Conservation (phyloP, 2,329 filamentous ascomycete genomes). For the Dendrostoma leiphaemia region DNA sequence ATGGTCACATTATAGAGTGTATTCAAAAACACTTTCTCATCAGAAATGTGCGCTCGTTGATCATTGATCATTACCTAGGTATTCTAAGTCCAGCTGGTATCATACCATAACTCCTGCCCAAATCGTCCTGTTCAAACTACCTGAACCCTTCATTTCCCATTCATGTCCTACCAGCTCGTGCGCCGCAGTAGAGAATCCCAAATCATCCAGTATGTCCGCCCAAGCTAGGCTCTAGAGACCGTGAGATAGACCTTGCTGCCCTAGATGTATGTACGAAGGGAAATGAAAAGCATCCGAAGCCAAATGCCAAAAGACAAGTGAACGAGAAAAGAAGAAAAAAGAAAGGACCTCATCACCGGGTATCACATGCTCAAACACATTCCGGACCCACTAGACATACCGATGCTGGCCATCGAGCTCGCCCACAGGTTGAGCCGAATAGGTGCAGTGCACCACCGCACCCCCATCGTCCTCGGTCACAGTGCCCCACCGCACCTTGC, state of each 20-base stretch:
- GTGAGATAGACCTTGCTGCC: too few species aligned
- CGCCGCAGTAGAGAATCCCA: not conserved
- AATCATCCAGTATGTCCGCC: not conserved
- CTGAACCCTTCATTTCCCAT: not conserved
- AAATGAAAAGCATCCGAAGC: constrained; percentile 5
- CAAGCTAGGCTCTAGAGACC: not conserved
- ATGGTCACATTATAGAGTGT: not conserved
- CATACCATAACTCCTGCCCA: not conserved
- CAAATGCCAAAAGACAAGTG: too few species aligned
- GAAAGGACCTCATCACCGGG: too few species aligned
- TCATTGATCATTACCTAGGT: not conserved
- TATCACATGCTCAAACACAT: not conserved
- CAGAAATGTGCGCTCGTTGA: not conserved
- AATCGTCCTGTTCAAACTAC: not conserved
- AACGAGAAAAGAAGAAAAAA: too few species aligned
- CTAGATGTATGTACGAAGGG: too few species aligned
- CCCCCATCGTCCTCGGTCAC: constrained; percentile 35
- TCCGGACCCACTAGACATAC: constrained; percentile 33
- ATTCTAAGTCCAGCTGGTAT: constrained; percentile 2
- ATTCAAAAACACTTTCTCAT: not conserved
- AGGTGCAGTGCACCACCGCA: constrained; percentile 42
- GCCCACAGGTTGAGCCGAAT: constrained; percentile 36
- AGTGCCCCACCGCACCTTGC: constrained; percentile 45
- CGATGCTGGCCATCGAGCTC: constrained; percentile 33
- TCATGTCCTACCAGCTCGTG: not conserved